These are phyloP conservation scores for Ilyonectria sp. DNA, from an alignment of 2,329 filamentous ascomycete species.

Conservation along the genomic window DNA sequence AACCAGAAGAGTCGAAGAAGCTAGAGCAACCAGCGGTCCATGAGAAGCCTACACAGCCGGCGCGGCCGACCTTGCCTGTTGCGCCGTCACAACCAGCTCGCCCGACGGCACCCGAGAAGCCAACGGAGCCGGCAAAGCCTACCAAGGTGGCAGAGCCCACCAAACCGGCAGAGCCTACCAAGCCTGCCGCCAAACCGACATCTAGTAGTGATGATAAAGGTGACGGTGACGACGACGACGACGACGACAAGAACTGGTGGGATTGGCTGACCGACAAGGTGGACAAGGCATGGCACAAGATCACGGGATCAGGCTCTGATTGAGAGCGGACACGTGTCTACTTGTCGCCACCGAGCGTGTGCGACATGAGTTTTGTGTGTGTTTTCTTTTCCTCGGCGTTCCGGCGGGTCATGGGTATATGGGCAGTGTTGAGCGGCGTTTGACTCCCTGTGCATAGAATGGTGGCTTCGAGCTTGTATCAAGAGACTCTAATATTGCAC, in stretches of 20 bases:
- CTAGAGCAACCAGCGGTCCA: constrained; percentile 41
- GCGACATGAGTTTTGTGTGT: constrained; percentile 8
- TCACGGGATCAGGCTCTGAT: constrained; percentile 49
- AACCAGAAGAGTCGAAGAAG: constrained; percentile 30
- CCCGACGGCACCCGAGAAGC: constrained; percentile 24
- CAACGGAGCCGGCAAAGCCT: constrained; percentile 37
- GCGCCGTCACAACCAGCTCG: constrained; percentile 27
- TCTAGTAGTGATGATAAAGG: constrained; percentile 35
- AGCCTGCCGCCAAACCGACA: constrained; percentile 31
- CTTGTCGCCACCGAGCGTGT: neutral
- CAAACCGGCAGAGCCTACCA: constrained; percentile 35
- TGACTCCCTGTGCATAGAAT: constrained; percentile 12
- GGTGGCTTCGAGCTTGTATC: constrained; percentile 4
- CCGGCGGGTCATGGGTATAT: constrained; percentile 10
- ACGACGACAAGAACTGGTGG: constrained; percentile 60
- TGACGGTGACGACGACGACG: constrained; percentile 43
- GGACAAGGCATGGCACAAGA: constrained; percentile 62
- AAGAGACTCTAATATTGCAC: constrained; percentile 11
- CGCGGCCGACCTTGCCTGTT: constrained; percentile 25
- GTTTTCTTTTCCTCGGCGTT: constrained; percentile 20
- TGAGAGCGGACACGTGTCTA: constrained; percentile 15
- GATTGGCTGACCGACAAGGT: constrained; percentile 67
- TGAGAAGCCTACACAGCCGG: constrained; percentile 22
- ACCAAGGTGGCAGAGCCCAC: constrained; percentile 39
- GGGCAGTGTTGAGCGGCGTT: constrained; percentile 24